Evolutionary conservation across 2,329 filamentous ascomycete genomes (phyloP), one percentile per base, ranked within the genome.

Genomic region (Sporothrix inflata): DNA sequence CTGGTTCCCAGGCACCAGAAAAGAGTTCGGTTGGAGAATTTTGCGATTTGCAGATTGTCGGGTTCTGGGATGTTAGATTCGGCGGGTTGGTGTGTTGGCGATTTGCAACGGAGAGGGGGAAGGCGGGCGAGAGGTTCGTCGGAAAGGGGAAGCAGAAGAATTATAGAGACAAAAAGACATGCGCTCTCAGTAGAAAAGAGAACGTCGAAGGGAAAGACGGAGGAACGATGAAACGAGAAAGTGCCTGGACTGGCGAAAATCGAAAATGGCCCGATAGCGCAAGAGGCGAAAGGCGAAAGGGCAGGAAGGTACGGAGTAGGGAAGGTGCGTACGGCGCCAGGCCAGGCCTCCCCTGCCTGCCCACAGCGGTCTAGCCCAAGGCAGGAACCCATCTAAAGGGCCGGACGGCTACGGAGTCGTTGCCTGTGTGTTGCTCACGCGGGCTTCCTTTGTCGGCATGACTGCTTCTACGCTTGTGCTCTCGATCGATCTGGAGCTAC

Each of bases 211-310:
- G 16, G 53, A 57, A 57, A 34, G 27, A 57, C 53, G 53, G 53
- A 34, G 14, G 53, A 34, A 27, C 53, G 53, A 57, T 34, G 53
- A 57, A 19, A 57, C 53, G 53, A 34, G 27, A 57, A 57, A 55
- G 53, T 55, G 53, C 53, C 45, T 47, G 45, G 45, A 47, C 45
- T 47, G 47, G 47, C 47, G 47, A 21, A 55, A 34, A 57, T 2
- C 9, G 4, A 14, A 57, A 19, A 19, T 57, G 51, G 21, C 51
- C 51, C 51, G 51, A 53, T 7, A 53, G 51, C 51, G 45, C 51
- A 65, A 65, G 60, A 65, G 60, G 63, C 63, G 63, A 47, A 66
- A 66, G 63, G 21, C 42, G 42, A 63, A 63, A 42, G 42, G 38
- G 57, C 34, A 27, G 42, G 30, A 42, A n/a, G 57, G 30, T 6